Evolutionary conservation across 192 early-diverging fungal species (phyloP), one percentile per base, ranked within the genome.

Genomic region (Coemansia biformis): DNA sequence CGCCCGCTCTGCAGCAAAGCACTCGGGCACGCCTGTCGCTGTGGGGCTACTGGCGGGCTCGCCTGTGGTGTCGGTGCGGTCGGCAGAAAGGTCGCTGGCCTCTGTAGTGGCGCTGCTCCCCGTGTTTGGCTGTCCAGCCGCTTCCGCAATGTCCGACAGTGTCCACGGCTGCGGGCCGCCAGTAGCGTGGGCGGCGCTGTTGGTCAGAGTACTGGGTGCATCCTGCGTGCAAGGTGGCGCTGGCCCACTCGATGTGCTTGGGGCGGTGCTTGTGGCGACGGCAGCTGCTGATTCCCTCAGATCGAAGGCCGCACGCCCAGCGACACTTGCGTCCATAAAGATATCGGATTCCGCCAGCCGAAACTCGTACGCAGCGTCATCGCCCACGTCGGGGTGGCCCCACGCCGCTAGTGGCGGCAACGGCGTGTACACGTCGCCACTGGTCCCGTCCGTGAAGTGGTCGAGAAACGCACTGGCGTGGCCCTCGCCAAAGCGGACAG

Each of bases 331-430:
- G 45, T 12, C 13, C 5, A 14, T 32, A 18, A 35, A 9, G 8
- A 24, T 23, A 19, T 23, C 14, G 21, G 24, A 8, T 19, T 19
- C 39, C 21, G 39, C 7, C 3, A 19, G 39, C 21, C 9, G 39
- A 41, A 24, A 12, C 39, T 19, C 24, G 39, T 41, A 12, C 24
- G 39, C 14, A 6, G 16, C 39, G 5, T 8, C 18, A 19, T 12
- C 9, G 21, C 39, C 18, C 7, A 14, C 22, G 21, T 19, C n/a
- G 26, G 50, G 50, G 39, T 34, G 38, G 18, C 39, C 23, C 50
- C 38, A 52, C 10, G 41, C 9, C 1, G 17, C 26, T 17, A 41
- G 30, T 4, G 50, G 29, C 13, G 31, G 31, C 13, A 13, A 39
- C 1, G 38, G 40, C 3, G 37, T 5, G 23, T 34, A 43, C 4